Base-by-base conservation (phyloP, 495 filamentous ascomycete genomes). In the Penicillium turbatum region DNA sequence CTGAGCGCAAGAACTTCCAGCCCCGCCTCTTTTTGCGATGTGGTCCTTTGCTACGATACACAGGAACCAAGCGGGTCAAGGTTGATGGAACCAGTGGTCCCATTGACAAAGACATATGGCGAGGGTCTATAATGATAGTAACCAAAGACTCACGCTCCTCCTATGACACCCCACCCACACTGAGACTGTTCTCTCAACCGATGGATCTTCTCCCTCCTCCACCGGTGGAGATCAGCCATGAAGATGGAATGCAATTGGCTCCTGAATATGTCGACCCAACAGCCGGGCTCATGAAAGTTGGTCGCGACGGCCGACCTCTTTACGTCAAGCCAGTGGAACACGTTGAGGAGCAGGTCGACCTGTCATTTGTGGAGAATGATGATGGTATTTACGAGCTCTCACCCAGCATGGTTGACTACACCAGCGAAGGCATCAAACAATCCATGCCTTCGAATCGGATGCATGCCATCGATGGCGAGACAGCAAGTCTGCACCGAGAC, bases 91-190 rank as follows among this genome's bases (percentile, higher is more conserved):
- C 69, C 24, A 61, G 69, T 55, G 68, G 70, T 1, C 58, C 69
- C 39, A 54, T 72, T 34, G 79, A 82, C 49, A 80, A 84, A 53
- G 90, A 95, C 53, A 86, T 90, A 21, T 98, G 93, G 93, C 82
- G 90, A 69, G 93, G 93, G 24, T 91, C 83, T 53, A 77, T 97
- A 26, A 88, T 98, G 88, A 93, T 97, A 52, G 90, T 97, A 30
- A 97, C 93, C 0, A 77, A 79, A 32, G 92, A 97, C 62, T 78
- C 81, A 8, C 76, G 85, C 21, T 96, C 91, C 5, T 85, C 84
- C 2, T 95, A 95, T 65, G 82, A 88, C n/a, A 79, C 81, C 17
- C 76, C 80, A 7, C 93, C 93, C 15, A 86, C 79, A 4, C 71
- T 97, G 49, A 80, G 90, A 39, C 63, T 98, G 4, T 98, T 96